Evolutionary conservation across 176 grass and related monocot genomes (phyloP), one percentile per base, ranked within the genome.

Genomic region (Oryza longistaminata): DNA sequence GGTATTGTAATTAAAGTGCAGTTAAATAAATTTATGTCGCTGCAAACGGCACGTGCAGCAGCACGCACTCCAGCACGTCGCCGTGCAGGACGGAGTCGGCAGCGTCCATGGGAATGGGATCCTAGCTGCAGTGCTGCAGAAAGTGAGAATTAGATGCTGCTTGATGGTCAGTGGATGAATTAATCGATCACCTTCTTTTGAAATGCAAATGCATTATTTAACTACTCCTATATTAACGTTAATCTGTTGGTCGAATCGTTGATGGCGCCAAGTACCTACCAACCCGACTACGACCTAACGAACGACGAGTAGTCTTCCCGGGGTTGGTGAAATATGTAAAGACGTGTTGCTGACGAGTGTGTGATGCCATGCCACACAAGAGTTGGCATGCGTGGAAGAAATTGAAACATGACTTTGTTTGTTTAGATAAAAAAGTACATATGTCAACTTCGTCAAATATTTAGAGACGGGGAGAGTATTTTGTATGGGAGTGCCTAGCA

Each of bases 61-160:
- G 72, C 78, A 90, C 84, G 65, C 45, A 45, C 66, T 83, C 84
- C 5, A 90, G 80, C n/a, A 87, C 19, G 60, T 90, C 88, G 21
- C 88, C 80, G 5, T 75, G 58, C 71, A 87, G 10, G 6, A 76
- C 15, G 60, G 60, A 40, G 25, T 79, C n/a, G 55, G 26, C 60
- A 15, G 42, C 15, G 3, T 58, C 61, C 34, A 71, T 82, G 64
- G 42, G 9, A 43, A 43, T 43, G 42, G 42, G 21, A n/a, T 61
- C 2, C 0, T 14, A 16, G 12, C 48, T 50, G 42, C 42, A 43
- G 2, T 11, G 14, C 48, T 50, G 29, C n/a, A n/a, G n/a, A n/a
- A n/a, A n/a, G n/a, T n/a, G n/a, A n/a, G n/a, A n/a, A n/a, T n/a
- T n/a, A n/a, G n/a, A n/a, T n/a, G n/a, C 29, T 31, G 29, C 29